Conservation (phyloP, 192 early-diverging fungal species). For the Tieghemiomyces parasiticus region DNA sequence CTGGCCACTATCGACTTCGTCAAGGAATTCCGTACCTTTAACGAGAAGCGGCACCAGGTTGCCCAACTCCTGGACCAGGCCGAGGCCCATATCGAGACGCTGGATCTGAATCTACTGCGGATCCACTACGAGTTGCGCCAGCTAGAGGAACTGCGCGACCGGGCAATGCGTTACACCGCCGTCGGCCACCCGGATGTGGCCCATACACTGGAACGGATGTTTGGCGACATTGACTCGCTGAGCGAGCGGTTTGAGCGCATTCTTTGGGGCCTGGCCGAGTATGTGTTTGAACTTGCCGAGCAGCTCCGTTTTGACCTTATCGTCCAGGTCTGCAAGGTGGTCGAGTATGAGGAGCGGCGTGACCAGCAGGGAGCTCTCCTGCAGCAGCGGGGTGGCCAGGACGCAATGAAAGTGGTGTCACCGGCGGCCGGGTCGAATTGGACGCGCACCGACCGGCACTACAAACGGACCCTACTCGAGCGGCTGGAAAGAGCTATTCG, state of each 20-base stretch:
- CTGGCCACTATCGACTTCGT: slow-evolving; percentile 72
- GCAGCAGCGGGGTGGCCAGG: slow-evolving; percentile 14
- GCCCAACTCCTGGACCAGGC: slow-evolving; percentile 55
- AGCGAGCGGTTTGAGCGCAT: slow-evolving; percentile 72
- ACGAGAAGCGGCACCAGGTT: slow-evolving; percentile 60
- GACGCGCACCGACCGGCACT: slow-evolving; percentile 23
- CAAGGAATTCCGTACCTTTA: slow-evolving; percentile 74
- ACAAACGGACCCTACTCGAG: slow-evolving; percentile 26
- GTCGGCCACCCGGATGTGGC: slow-evolving; percentile 55
- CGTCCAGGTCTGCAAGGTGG: slow-evolving; percentile 85
- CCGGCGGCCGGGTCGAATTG: slow-evolving; percentile 4
- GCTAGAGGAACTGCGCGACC: slow-evolving; percentile 76
- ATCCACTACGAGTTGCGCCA: slow-evolving; percentile 81
- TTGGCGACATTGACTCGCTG: slow-evolving; percentile 66
- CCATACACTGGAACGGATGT: slow-evolving; percentile 75
- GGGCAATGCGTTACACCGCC: slow-evolving; percentile 47
- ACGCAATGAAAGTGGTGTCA: slow-evolving; percentile 14
- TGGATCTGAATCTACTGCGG: slow-evolving; percentile 54
- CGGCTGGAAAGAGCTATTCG: slow-evolving; percentile 18
- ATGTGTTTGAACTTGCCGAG: slow-evolving; percentile 66
- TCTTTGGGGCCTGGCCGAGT: slow-evolving; percentile 69
- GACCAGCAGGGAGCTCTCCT: slow-evolving; percentile 50
- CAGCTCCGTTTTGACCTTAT: slow-evolving; percentile 50
- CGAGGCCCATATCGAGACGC: slow-evolving; percentile 21
- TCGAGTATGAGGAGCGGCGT: slow-evolving; percentile 82